Conservation (phyloP, 2,329 filamentous ascomycete genomes). For the Botrytis deweyae region DNA sequence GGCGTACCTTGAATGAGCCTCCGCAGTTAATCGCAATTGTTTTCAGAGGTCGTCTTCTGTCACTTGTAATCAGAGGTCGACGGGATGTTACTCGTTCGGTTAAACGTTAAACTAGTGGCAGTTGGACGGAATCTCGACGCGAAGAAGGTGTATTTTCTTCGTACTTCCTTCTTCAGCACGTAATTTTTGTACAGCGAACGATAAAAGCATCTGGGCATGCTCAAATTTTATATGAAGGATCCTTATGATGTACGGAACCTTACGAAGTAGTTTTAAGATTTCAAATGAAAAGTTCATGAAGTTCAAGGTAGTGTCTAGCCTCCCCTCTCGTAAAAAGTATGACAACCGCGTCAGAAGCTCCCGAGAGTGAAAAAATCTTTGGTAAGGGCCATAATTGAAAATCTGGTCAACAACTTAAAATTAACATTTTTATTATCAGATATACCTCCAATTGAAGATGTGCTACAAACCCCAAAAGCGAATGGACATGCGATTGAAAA, state of each 20-base stretch:
- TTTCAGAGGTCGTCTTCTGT: background rate
- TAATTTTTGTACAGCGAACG: conserved; percentile 31
- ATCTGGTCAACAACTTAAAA: conserved; percentile 3
- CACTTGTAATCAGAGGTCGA: conserved; percentile 16
- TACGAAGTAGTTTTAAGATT: conserved; percentile 53
- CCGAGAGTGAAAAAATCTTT: conserved; percentile 36
- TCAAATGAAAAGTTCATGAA: conserved; percentile 60
- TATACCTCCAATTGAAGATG: conserved; percentile 30
- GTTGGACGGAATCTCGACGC: conserved; percentile 24
- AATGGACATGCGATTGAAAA: conserved; percentile 36
- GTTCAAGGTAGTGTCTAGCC: conserved; percentile 47
- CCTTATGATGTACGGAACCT: conserved; percentile 49
- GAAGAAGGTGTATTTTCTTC: conserved; percentile 19
- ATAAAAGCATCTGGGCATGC: conserved; percentile 54
- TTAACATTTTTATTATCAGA: conserved; percentile 30
- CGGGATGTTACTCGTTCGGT: conserved; percentile 24
- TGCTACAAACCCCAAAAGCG: conserved; percentile 33
- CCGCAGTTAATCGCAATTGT: conserved; percentile 4
- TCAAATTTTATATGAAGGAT: conserved; percentile 51
- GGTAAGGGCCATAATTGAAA: conserved; percentile 28
- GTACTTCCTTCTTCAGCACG: conserved; percentile 18
- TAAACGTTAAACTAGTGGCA: conserved; percentile 29
- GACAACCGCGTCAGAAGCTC: conserved; percentile 40
- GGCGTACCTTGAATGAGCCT: conserved; percentile 20
- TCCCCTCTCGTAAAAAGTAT: conserved; percentile 37